Conservation (phyloP, 106 monocot genomes). For the Dendrobium nobile region DNA sequence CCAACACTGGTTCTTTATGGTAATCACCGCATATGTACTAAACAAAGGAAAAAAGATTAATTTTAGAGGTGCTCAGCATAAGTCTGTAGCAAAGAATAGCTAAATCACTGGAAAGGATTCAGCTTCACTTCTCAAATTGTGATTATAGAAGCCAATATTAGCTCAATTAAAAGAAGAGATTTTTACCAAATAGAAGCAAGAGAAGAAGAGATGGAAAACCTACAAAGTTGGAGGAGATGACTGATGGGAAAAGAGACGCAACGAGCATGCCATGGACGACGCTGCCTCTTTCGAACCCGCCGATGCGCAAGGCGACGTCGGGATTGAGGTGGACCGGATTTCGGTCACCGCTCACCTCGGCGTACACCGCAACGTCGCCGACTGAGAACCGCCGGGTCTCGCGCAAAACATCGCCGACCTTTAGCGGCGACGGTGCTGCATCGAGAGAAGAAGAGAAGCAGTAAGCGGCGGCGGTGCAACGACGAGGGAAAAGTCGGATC, state of each 20-base stretch:
- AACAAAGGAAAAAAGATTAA: too few species aligned
- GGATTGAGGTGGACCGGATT: conserved; percentile 71
- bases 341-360: conserved; percentile 56
- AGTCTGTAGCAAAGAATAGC: too few species aligned
- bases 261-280: conserved; percentile 94
- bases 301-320: conserved; percentile 31
- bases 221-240: conserved; percentile 79
- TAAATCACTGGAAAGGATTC: too few species aligned
- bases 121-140: too few species aligned
- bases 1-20: too few species aligned
- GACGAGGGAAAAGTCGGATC: background rate
- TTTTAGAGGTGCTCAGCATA: too few species aligned
- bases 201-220: conserved; percentile 2
- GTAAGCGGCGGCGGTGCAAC: background rate
- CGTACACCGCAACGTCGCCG: conserved; percentile 46
- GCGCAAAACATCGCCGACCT: conserved; percentile 44
- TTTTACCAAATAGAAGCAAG: background rate
- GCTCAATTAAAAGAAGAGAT: too few species aligned
- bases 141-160: too few species aligned
- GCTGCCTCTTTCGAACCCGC: conserved; percentile 49
- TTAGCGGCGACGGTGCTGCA: conserved; percentile 13
- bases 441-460: background rate
- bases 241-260: conserved; percentile 69
- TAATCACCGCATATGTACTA: too few species aligned
- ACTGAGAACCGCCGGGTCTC: conserved; percentile 40